Percentiles rank a stretch among this genome's conserved stretches.
These are phyloP conservation scores for Saksenaea oblongispora DNA, from an alignment of 371 early-diverging fungal species.

Conservation along the genomic window DNA sequence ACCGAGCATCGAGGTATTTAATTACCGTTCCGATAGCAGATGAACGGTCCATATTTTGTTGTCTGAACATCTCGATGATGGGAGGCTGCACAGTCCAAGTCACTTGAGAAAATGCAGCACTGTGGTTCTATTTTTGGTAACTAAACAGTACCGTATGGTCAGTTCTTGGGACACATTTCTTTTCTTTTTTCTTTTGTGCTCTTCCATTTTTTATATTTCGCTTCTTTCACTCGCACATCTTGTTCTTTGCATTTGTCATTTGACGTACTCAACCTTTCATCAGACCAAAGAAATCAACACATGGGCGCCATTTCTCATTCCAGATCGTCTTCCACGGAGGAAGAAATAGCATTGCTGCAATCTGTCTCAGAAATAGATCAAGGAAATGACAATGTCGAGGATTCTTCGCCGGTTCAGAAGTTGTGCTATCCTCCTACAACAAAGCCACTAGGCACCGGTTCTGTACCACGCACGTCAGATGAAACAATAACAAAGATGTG, in stretches of 20 bases:
- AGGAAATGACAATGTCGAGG: not conserved
- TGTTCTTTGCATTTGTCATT: not conserved
- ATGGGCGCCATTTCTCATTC: not conserved
- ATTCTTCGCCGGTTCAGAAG: not conserved
- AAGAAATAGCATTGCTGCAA: not conserved
- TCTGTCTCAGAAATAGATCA: not conserved
- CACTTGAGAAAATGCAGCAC: not conserved
- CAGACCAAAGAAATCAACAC: not conserved
- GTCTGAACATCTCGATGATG: too few relatives aligned
- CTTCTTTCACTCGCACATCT: not conserved
- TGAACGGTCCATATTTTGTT: not conserved
- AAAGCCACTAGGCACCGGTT: not conserved
- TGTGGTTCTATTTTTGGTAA: not conserved
- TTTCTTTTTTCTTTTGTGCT: not conserved
- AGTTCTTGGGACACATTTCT: not conserved
- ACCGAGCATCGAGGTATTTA: too few relatives aligned
- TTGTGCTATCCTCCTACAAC: not conserved
- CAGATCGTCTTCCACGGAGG: not conserved
- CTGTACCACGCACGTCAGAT: not conserved
- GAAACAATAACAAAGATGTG: conserved; percentile 6
- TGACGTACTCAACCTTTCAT: not conserved
- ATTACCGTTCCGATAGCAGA: too few relatives aligned
- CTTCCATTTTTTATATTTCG: not conserved
- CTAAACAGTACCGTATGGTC: not conserved
- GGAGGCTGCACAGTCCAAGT: not conserved